These are phyloP conservation scores for Annulohypoxylon moriforme DNA, from an alignment of 495 filamentous ascomycete genomes.

Conservation along the genomic window DNA sequence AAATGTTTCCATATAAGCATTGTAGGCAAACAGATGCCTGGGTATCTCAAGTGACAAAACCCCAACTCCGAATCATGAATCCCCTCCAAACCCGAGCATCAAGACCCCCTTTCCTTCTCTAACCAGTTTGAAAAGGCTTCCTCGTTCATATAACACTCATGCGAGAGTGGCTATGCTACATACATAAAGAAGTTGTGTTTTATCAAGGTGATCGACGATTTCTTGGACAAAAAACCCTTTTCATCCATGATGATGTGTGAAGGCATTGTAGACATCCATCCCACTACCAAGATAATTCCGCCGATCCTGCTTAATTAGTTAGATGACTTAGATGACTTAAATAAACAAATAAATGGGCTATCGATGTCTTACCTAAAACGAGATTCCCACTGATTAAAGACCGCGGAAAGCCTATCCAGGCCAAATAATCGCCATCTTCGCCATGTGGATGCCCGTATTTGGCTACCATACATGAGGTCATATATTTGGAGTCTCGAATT, in stretches of 20 bases:
- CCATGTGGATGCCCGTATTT: neutral
- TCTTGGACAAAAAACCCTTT: neutral
- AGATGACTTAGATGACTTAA: neutral
- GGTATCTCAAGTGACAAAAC: slow-evolving; percentile 3
- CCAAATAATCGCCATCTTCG: neutral
- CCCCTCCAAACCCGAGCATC: no score
- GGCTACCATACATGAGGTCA: slow-evolving; percentile 3
- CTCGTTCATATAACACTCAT: neutral
- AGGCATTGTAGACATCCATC: neutral
- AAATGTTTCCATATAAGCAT: neutral
- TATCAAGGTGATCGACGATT: neutral
- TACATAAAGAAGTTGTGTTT: neutral
- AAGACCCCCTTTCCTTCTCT: neutral
- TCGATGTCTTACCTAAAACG: neutral
- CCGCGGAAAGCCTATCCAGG: neutral
- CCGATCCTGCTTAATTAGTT: neutral
- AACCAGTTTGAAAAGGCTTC: neutral
- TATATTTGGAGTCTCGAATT: slow-evolving; percentile 14
- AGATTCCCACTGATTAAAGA: neutral
- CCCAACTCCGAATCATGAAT: neutral
- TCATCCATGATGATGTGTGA: neutral
- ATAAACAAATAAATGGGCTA: no score
- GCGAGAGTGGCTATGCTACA: neutral
- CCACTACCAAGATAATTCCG: neutral
- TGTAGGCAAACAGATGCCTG: neutral